Evolutionary conservation across 1,139 yeast species (phyloP).

Genomic region (Tardiomyces digboiensis): DNA sequence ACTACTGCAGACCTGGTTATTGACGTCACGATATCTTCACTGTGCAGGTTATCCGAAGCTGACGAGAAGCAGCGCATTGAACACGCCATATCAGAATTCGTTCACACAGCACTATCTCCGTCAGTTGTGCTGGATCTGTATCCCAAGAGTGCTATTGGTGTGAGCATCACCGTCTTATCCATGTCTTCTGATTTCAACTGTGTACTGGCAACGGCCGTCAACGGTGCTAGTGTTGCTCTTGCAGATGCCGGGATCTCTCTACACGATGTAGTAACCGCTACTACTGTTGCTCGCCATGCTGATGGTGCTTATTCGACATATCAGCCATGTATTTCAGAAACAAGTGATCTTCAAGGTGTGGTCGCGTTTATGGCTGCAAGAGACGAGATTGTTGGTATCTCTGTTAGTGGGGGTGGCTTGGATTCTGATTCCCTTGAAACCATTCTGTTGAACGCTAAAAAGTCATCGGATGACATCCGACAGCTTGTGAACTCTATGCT

Average conservation of each 20-base stretch:
- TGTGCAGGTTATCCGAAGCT: slow-evolving; percentile 26
- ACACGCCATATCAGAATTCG: slow-evolving; percentile 35
- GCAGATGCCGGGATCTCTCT: slow-evolving; percentile 80
- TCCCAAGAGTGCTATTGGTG: slow-evolving; percentile 83
- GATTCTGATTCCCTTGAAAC: slow-evolving; percentile 6
- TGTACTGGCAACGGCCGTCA: slow-evolving; percentile 33
- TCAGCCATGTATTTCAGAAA: background rate
- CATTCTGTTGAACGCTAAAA: slow-evolving; percentile 11
- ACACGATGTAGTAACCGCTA: slow-evolving; percentile 69
- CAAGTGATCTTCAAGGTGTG: slow-evolving; percentile 30
- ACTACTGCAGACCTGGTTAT: slow-evolving; percentile 62
- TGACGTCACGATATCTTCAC: slow-evolving; percentile 51
- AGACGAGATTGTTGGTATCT: slow-evolving; percentile 45
- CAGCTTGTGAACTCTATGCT: slow-evolving; percentile 18
- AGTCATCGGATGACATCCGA: slow-evolving; percentile 13
- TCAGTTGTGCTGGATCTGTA: slow-evolving; percentile 60
- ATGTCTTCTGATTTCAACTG: slow-evolving; percentile 29
- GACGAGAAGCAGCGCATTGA: slow-evolving; percentile 10
- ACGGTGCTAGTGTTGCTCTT: slow-evolving; percentile 55
- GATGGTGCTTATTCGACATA: background rate
- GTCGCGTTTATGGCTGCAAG: slow-evolving; percentile 45
- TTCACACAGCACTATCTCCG: slow-evolving; percentile 51
- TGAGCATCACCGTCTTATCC: slow-evolving; percentile 58
- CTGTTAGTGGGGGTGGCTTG: slow-evolving; percentile 30
- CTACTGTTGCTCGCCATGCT: slow-evolving; percentile 30